Evolutionary conservation across 805 yeast genomes (phyloP).

Genomic region (Gaillardinia entomophila): DNA sequence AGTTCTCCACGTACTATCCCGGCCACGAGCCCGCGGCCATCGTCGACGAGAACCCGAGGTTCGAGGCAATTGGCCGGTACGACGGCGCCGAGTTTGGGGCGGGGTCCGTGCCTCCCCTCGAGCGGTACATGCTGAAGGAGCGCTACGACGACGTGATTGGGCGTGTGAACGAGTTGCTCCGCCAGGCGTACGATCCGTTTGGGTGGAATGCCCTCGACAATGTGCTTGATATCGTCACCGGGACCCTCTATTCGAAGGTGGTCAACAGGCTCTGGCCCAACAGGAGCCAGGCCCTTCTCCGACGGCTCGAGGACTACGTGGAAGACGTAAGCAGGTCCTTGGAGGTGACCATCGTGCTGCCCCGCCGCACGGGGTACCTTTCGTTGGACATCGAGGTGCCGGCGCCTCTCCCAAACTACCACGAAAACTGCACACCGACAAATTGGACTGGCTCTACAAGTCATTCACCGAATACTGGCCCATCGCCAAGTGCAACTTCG

Average conservation of each 20-base stretch:
- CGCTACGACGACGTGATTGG: conserved; percentile 40
- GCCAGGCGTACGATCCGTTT: conserved; percentile 34
- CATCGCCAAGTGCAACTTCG: neutral
- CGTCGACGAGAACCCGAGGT: conserved; percentile 10
- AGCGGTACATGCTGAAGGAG: conserved; percentile 14
- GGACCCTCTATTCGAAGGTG: conserved; percentile 24
- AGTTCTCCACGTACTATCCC: conserved; percentile 49
- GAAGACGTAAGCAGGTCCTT: conserved; percentile 14
- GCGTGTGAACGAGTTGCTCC: conserved; percentile 38
- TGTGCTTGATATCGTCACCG: conserved; percentile 35
- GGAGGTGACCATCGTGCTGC: conserved; percentile 36
- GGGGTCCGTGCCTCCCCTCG: conserved; percentile 45
- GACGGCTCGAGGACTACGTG: conserved; percentile 38
- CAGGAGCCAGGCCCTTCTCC: conserved; percentile 24
- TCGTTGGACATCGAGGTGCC: too few relatives aligned
- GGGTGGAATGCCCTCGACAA: conserved; percentile 27
- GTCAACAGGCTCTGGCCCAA: conserved; percentile 9
- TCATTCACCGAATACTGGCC: neutral
- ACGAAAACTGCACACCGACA: too few relatives aligned
- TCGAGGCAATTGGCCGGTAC: conserved; percentile 32
- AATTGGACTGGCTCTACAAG: neutral
- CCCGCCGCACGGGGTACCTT: conserved; percentile 48
- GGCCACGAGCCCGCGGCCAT: conserved; percentile 64
- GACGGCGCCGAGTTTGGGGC: conserved; percentile 45
- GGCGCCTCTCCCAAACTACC: too few relatives aligned